Base-by-base conservation (phyloP, 2,329 filamentous ascomycete species). In the Paracorniculantispora psalliotae region DNA sequence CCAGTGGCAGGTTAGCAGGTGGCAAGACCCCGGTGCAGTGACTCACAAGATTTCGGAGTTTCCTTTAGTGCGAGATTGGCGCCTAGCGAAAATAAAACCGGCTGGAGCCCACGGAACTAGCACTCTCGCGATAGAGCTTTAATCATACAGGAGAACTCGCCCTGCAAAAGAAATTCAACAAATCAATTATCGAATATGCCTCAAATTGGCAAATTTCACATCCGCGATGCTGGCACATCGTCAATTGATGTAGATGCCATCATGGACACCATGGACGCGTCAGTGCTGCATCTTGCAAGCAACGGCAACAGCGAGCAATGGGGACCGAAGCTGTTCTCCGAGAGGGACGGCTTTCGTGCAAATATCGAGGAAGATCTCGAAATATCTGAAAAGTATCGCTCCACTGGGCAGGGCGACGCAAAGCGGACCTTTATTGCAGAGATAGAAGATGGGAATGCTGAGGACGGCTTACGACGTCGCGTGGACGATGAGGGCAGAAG, bases 231-330 rank as follows among this genome's bases (percentile, higher is more conserved):
- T 8, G 49, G 49, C 15, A 41, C 49, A 9, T 52, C 49, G 5
- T 15, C 21, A 52, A 41, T 52, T 28, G 52, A 55, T 46, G 7
- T 47, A 26, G 52, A 44, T 19, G 52, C 52, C 17, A 33, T 55
- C 41, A 46, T 55, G 41, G 52, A 39, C 52, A 23, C 52, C 1
- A 33, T 55, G 52, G 52, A 55, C 28, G 52, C 52, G 12, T 44
- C 52, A 1, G 30, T 55, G 6, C 12, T 21, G 6, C 52, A 25
- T 26, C 43, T 55, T 8, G 43, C 39, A 0, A 25, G 39, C 39
- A 55, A 44, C 7, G 52, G 52, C 26, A 55, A 55, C n/a, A 39
- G 39, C 26, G 52, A 55, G n/a, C 52, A 55, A 37, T 55, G 52
- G 52, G 52, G 52, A 10, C n/a, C 41, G 10, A 55, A 44, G 21